phyloP scores from a whole-genome alignment of 2,329 filamentous ascomycete species.

The Diplodia seriata region DNA sequence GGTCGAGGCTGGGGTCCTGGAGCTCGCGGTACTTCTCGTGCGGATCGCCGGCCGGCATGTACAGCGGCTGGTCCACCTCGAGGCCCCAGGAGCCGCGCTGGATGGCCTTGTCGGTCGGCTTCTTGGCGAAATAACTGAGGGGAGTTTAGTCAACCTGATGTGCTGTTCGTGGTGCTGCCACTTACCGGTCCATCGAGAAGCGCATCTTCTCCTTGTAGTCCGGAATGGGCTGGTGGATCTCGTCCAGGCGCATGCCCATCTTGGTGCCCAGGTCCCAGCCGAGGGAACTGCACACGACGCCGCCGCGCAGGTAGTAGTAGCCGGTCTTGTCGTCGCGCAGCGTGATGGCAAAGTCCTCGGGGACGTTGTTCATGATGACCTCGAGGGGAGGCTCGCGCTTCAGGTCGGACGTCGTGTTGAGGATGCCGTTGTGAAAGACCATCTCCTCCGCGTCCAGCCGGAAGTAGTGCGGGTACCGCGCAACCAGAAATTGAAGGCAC shows the following conservation, averaged over 20 bases:
- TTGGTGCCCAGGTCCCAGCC: constrained; percentile 82
- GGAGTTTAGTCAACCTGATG: background rate
- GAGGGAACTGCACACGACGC: constrained; percentile 77
- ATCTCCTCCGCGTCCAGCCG: constrained; percentile 61
- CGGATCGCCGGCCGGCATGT: constrained; percentile 72
- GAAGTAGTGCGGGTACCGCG: constrained; percentile 80
- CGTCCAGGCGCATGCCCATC: constrained; percentile 71
- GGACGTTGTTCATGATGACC: constrained; percentile 77
- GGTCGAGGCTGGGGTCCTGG: constrained; percentile 64
- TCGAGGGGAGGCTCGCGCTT: constrained; percentile 68
- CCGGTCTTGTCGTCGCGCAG: constrained; percentile 74
- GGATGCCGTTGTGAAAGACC: constrained; percentile 71
- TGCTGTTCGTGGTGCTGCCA: background rate
- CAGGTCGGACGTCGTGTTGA: constrained; percentile 69
- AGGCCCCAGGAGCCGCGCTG: constrained; percentile 86
- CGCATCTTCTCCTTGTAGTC: constrained; percentile 89
- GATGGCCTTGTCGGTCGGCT: constrained; percentile 76
- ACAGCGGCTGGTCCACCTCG: constrained; percentile 76
- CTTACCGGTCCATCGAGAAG: constrained; percentile 82
- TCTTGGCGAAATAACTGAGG: constrained; percentile 77
- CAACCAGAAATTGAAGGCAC: constrained; percentile 77
- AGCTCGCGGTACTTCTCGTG: constrained; percentile 65
- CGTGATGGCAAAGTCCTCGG: constrained; percentile 83
- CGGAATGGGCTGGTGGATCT: constrained; percentile 77
- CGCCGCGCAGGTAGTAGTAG: constrained; percentile 75